Percentiles rank a stretch among this genome's conserved stretches.
Evolutionary conservation across 257 asterid species (phyloP).

Genomic region (Leonotis leonurus): DNA sequence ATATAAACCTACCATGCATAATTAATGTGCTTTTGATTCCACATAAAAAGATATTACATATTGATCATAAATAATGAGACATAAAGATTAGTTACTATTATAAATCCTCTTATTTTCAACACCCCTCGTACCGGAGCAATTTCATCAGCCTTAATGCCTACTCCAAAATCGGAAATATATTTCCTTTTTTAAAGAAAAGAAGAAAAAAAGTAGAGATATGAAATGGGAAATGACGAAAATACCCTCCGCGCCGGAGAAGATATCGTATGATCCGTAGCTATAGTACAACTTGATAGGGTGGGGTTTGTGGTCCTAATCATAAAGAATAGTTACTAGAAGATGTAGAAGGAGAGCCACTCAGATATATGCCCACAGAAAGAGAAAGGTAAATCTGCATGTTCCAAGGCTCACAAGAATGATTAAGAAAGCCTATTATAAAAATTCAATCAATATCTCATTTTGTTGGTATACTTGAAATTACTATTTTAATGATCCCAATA

Average conservation of each 20-base stretch:
- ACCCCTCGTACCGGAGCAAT: neutral
- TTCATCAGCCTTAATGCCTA: neutral
- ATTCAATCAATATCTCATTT: slow-evolving; percentile 13
- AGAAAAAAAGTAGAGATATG: neutral
- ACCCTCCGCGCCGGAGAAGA: slow-evolving; percentile 2
- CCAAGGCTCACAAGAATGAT: slow-evolving; percentile 43
- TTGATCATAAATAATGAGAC: too few relatives aligned
- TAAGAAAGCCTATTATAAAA: neutral
- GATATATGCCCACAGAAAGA: slow-evolving; percentile 12
- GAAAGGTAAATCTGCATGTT: slow-evolving; percentile 40
- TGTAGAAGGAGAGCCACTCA: slow-evolving; percentile 25
- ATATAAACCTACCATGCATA: too few relatives aligned
- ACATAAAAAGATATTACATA: neutral
- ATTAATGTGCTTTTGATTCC: neutral
- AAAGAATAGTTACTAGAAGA: neutral
- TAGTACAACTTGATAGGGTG: slow-evolving; percentile 5
- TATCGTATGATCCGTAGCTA: neutral
- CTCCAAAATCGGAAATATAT: neutral
- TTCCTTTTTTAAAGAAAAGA: too few relatives aligned
- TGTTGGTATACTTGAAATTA: slow-evolving; percentile 18
- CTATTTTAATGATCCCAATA: neutral
- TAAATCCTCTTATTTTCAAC: neutral
- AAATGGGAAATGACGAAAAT: neutral
- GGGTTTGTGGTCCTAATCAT: slow-evolving; percentile 34
- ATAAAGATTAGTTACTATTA: too few relatives aligned